Evolutionary conservation across 1,284 basidiomycete species (phyloP).

Genomic region (Puccinia coronata): DNA sequence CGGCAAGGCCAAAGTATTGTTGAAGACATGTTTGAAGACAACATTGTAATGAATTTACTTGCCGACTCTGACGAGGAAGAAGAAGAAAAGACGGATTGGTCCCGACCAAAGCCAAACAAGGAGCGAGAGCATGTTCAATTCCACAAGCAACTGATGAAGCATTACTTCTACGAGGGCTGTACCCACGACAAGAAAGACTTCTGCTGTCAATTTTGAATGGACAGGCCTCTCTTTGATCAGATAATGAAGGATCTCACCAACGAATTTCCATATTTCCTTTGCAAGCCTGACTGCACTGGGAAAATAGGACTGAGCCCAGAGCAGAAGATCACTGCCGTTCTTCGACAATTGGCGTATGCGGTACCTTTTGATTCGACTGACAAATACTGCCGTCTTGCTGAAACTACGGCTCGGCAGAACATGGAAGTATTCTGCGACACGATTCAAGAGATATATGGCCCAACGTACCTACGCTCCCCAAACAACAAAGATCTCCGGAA

Average conservation of each 20-base stretch:
- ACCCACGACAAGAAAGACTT: not conserved
- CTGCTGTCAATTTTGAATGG: too few relatives aligned
- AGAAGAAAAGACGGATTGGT: too few relatives aligned
- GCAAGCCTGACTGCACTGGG: not conserved
- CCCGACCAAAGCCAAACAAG: too few relatives aligned
- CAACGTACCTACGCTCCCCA: not conserved
- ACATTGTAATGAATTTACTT: too few relatives aligned
- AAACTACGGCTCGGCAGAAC: not conserved
- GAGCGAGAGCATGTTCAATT: too few relatives aligned
- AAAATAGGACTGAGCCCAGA: not conserved
- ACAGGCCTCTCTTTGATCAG: too few relatives aligned
- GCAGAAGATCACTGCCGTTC: conserved; percentile 9
- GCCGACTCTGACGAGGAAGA: too few relatives aligned
- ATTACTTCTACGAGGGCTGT: too few relatives aligned
- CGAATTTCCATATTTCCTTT: not conserved
- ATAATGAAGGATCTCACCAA: too few relatives aligned
- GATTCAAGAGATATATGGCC: not conserved
- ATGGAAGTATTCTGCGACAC: not conserved
- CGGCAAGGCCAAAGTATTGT: too few relatives aligned
- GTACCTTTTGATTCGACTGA: not conserved
- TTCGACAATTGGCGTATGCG: not conserved
- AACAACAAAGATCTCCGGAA: not conserved
- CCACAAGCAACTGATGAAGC: too few relatives aligned
- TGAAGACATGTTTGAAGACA: too few relatives aligned
- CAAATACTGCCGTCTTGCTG: not conserved